Evolutionary conservation across 352 stramenopile species (phyloP), one percentile per base, ranked within the genome.

Genomic region (Aphanomyces cochlioides): DNA sequence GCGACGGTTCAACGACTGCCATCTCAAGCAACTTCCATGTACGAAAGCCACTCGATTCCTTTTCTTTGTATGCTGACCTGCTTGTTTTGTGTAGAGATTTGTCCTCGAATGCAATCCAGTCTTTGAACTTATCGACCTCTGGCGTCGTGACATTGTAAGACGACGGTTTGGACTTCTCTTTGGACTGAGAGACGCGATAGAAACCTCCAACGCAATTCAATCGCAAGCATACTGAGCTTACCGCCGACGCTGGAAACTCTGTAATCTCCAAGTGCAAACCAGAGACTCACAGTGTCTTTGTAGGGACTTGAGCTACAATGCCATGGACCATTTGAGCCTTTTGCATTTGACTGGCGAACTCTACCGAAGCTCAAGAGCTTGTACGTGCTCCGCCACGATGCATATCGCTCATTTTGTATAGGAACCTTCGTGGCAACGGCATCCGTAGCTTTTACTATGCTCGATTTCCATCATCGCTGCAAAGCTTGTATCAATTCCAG

Each of bases 281-380:
- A 17, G 12, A 28, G 2, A 61, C 6, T 40, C 6, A 40, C 3
- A 2, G 13, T 58, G 50, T 13, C 7, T 28, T 12, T 17, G n/a
- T 43, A 61, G 54, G n/a, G 54, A 61, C 43, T 40, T 61, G 19
- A 40, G 54, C 54, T 21, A 61, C 21, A 61, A 61, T 61, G 54
- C 54, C 15, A 61, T 61, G 2, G 28, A 40, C n/a, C 54, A 37
- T 17, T 45, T 61, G 15, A 10, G 43, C 12, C 19, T n/a, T 10
- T 5, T 7, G 43, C 54, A 37, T 61, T 61, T 37, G 43, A 61
- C 34, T 61, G 54, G 54, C 39, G 28, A n/a, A 28, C 28, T 17
- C 54, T 61, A 37, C 54, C 54, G 5, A 13, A 39, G n/a, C 54
- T 61, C 19, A 41, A 28, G 19, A 61, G 17, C n/a, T 61, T 61